Conservation (phyloP, 257 asterid genomes). For the Agastache rugosa region DNA sequence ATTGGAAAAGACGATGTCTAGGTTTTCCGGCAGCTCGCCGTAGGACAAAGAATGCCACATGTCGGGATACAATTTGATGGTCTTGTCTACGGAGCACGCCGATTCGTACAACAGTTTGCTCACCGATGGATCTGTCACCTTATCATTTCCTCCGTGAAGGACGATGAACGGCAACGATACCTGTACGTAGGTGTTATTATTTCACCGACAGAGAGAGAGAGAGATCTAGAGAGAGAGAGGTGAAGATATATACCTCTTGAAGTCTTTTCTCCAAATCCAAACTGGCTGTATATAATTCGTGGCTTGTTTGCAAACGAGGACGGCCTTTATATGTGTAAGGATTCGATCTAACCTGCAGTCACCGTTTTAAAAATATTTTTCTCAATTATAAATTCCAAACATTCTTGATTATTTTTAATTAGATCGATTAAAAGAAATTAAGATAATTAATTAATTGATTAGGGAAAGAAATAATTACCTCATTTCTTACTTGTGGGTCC, state of each 20-base stretch:
- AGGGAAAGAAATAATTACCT: conserved; percentile 51
- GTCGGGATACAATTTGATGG: conserved; percentile 73
- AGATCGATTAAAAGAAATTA: too few species aligned
- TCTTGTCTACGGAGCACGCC: conserved; percentile 74
- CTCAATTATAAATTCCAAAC: too few species aligned
- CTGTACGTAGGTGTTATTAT: conserved; percentile 9
- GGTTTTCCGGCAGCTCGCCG: conserved; percentile 85
- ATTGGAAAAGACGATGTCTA: conserved; percentile 65
- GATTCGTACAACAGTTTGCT: conserved; percentile 66
- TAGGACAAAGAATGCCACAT: conserved; percentile 96
- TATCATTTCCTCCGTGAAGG: conserved; percentile 67
- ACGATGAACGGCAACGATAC: conserved; percentile 67
- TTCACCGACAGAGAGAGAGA: too few species aligned
- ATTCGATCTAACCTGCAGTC: conserved; percentile 68
- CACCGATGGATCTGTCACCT: conserved; percentile 63
- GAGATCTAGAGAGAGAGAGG: not conserved
- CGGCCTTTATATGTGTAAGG: conserved; percentile 85
- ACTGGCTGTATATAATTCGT: conserved; percentile 61
- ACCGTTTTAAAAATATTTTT: not conserved
- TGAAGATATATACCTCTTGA: conserved; percentile 51
- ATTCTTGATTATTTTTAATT: not conserved
- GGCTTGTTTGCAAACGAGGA: conserved; percentile 83
- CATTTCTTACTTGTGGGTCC: conserved; percentile 60
- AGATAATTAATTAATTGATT: not conserved
- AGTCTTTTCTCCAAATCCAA: conserved; percentile 73